These are phyloP conservation scores for Cyberlindnera euphorbiiphila DNA, from an alignment of 805 yeast genomes.

Conservation along the genomic window DNA sequence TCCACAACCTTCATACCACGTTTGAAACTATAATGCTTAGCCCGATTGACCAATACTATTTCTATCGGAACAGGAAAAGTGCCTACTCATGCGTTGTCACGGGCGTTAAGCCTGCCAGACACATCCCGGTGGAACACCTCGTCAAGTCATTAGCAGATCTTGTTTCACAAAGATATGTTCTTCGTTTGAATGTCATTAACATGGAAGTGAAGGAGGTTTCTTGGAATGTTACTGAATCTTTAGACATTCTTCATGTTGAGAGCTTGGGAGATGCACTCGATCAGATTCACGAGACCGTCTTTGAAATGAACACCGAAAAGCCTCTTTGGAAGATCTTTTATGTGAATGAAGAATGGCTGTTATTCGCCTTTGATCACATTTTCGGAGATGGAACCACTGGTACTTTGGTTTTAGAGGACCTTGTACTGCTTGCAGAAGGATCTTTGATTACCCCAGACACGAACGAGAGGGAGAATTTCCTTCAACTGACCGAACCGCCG, in stretches of 20 bases:
- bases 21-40: background rate
- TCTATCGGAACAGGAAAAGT: slow-evolving; percentile 4
- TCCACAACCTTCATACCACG: too few species aligned
- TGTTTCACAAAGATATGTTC: slow-evolving; percentile 2
- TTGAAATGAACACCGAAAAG: background rate
- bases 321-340: slow-evolving; percentile 11
- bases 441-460: slow-evolving; percentile 2
- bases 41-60: slow-evolving; percentile 2
- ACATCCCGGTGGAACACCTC: background rate
- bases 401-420: slow-evolving; percentile 13
- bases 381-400: slow-evolving; percentile 13
- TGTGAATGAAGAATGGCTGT: slow-evolving; percentile 6
- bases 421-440: slow-evolving; percentile 4
- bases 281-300: slow-evolving; percentile 2
- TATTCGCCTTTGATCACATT: slow-evolving; percentile 12
- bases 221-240: background rate
- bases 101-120: too few species aligned
- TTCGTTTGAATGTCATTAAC: slow-evolving; percentile 8
- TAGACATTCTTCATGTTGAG: background rate
- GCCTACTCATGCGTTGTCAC: slow-evolving; percentile 8
- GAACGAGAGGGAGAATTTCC: background rate
- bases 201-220: background rate
- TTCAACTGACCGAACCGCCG: slow-evolving; percentile 2
- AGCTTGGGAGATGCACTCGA: slow-evolving; percentile 1
- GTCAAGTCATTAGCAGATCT: slow-evolving; percentile 1